Percentiles rank a stretch among this genome's conserved stretches.
These are phyloP conservation scores for Trichophyton simii DNA, from an alignment of 2,329 filamentous ascomycete genomes.

Conservation along the genomic window DNA sequence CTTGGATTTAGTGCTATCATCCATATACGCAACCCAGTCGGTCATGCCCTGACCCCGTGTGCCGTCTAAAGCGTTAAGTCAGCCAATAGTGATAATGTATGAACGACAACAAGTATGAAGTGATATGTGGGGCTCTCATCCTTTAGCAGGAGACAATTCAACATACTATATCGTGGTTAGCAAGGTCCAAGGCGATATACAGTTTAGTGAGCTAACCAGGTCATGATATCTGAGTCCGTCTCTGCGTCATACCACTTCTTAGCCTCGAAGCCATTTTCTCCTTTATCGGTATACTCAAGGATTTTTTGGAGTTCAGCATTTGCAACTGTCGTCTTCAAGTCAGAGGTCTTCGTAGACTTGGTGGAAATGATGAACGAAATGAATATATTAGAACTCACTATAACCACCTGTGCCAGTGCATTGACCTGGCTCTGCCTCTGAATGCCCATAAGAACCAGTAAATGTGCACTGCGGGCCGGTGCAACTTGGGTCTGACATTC, in stretches of 20 bases:
- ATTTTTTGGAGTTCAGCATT: neutral
- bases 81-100: neutral
- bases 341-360: neutral
- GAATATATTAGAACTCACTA: neutral
- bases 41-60: slow-evolving; percentile 16
- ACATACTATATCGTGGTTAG: neutral
- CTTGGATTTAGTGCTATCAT: slow-evolving; percentile 15
- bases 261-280: neutral
- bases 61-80: neutral
- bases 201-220: slow-evolving; percentile 13
- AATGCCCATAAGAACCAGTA: slow-evolving; percentile 14
- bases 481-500: slow-evolving; percentile 23
- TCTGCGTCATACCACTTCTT: neutral
- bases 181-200: neutral
- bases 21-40: slow-evolving; percentile 25
- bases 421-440: slow-evolving; percentile 16
- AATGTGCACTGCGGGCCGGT: slow-evolving; percentile 17
- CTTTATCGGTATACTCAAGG: neutral
- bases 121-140: neutral
- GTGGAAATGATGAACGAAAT: neutral
- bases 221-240: slow-evolving; percentile 17
- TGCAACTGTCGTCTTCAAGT: neutral
- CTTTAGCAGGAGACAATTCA: neutral
- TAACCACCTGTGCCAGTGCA: slow-evolving; percentile 17
- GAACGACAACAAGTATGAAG: neutral